Conservation (phyloP, 768 basidiomycete species). For the Mycena leptocephala region DNA sequence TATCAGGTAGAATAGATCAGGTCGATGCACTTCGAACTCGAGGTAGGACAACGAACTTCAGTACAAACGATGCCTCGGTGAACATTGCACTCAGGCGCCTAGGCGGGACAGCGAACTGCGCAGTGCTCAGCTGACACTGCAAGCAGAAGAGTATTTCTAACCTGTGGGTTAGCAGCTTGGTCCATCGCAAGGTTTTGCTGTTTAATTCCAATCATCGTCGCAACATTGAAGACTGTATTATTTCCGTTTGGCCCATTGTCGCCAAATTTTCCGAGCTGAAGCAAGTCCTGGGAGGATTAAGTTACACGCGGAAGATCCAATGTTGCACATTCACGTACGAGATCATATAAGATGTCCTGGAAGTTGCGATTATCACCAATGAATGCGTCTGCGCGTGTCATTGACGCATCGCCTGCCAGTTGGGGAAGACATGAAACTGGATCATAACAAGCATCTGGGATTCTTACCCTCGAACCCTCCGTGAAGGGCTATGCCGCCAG, state of each 20-base stretch:
- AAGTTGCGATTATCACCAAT: constrained; percentile 31
- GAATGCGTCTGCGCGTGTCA: constrained; percentile 26
- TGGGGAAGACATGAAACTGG: too few relatives aligned
- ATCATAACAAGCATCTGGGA: too few relatives aligned
- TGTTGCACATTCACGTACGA: constrained; percentile 1
- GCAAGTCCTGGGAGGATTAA: constrained; percentile 15
- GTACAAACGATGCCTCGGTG: not conserved
- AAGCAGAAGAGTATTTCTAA: not conserved
- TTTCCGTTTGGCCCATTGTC: constrained; percentile 23
- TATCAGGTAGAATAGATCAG: not conserved
- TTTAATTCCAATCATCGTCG: constrained; percentile 15
- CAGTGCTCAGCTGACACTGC: not conserved
- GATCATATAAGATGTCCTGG: constrained; percentile 11
- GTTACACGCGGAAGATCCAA: not conserved
- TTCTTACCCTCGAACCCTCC: constrained; percentile 28
- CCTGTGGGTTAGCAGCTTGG: constrained; percentile 15
- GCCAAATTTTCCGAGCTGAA: constrained; percentile 25
- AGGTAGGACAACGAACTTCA: not conserved
- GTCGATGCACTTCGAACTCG: not conserved
- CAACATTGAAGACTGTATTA: constrained; percentile 26
- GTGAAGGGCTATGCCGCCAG: constrained; percentile 27
- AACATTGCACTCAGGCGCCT: constrained; percentile 8
- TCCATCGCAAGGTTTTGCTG: not conserved
- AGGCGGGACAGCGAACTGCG: constrained; percentile 7
- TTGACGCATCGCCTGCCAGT: constrained; percentile 29